Conservation (phyloP, 2,329 filamentous ascomycete species). For the Xylariales sp. region DNA sequence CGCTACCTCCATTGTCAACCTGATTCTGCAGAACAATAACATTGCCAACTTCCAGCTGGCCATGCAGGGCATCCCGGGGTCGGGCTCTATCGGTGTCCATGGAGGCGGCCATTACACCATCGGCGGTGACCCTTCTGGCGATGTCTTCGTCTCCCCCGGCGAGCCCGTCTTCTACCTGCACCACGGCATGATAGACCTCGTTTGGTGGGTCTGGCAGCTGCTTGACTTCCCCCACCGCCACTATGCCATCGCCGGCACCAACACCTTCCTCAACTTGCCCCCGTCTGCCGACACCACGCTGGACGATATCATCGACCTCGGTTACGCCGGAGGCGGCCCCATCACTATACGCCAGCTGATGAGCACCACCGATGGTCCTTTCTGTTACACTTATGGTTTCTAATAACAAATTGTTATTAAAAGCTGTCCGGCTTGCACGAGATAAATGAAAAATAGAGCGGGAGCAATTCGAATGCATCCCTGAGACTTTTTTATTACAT, state of each 20-base stretch:
- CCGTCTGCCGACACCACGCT: constrained; percentile 14
- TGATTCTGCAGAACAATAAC: constrained; percentile 13
- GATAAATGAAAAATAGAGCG: too few relatives aligned
- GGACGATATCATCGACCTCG: constrained; percentile 16
- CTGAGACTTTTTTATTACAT: too few relatives aligned
- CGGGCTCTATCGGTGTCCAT: constrained; percentile 19
- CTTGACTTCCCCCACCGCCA: constrained; percentile 9
- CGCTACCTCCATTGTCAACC: too few relatives aligned
- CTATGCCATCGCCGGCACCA: constrained; percentile 14
- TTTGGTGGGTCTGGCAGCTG: constrained; percentile 17
- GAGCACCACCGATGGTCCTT: constrained; percentile 20
- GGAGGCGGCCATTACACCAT: constrained; percentile 23
- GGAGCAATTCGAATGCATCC: too few relatives aligned
- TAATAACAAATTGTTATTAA: too few relatives aligned
- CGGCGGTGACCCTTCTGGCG: constrained; percentile 20
- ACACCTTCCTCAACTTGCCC: constrained; percentile 16
- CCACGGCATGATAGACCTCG: constrained; percentile 14
- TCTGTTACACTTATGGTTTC: constrained; percentile 16
- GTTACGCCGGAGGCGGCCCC: constrained; percentile 15
- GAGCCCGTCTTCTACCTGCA: constrained; percentile 19
- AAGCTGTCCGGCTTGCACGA: too few relatives aligned
- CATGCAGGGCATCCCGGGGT: constrained; percentile 26
- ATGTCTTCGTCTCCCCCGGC: constrained; percentile 12
- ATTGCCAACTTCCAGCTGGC: constrained; percentile 28
- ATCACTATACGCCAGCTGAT: constrained; percentile 20